These are phyloP conservation scores for Aspergillus indologenus DNA, from an alignment of 495 filamentous ascomycete species.

Conservation along the genomic window DNA sequence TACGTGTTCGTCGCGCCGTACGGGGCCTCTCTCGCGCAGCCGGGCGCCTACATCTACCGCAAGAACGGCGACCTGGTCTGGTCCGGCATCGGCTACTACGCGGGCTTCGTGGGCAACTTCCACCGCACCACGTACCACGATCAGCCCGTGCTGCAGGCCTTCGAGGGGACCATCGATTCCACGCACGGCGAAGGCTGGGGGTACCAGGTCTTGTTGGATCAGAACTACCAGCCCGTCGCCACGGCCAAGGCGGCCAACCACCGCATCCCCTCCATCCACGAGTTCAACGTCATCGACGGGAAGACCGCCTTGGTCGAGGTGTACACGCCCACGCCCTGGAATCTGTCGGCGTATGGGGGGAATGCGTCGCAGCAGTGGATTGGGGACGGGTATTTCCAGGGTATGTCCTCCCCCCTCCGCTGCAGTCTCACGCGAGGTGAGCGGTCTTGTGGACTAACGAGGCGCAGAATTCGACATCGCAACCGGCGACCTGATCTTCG, in stretches of 20 bases:
- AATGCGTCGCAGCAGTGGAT: conserved; percentile 30
- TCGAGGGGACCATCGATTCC: conserved; percentile 46
- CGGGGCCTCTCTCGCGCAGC: conserved; percentile 35
- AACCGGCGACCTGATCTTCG: conserved; percentile 33
- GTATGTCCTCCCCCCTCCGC: no score
- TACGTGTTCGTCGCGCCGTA: conserved; percentile 52
- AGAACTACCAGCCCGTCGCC: conserved; percentile 46
- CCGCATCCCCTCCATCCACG: conserved; percentile 42
- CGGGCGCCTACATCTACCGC: conserved; percentile 48
- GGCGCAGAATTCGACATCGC: conserved; percentile 29
- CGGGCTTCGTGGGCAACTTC: conserved; percentile 42
- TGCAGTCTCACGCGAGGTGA: no score
- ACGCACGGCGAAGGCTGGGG: conserved; percentile 46
- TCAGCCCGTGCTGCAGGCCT: conserved; percentile 45
- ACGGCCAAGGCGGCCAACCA: conserved; percentile 43
- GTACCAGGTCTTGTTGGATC: conserved; percentile 42
- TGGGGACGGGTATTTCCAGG: conserved; percentile 34
- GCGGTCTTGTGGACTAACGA: no score
- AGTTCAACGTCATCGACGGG: conserved; percentile 44
- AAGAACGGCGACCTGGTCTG: conserved; percentile 51
- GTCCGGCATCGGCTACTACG: conserved; percentile 48
- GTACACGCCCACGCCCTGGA: conserved; percentile 20
- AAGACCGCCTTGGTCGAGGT: conserved; percentile 30
- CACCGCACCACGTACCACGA: conserved; percentile 35
- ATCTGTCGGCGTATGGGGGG: conserved; percentile 30